Evolutionary conservation across 345 rosid genomes (phyloP), one percentile per base, ranked within the genome.

Genomic region (Sonneratia alba): DNA sequence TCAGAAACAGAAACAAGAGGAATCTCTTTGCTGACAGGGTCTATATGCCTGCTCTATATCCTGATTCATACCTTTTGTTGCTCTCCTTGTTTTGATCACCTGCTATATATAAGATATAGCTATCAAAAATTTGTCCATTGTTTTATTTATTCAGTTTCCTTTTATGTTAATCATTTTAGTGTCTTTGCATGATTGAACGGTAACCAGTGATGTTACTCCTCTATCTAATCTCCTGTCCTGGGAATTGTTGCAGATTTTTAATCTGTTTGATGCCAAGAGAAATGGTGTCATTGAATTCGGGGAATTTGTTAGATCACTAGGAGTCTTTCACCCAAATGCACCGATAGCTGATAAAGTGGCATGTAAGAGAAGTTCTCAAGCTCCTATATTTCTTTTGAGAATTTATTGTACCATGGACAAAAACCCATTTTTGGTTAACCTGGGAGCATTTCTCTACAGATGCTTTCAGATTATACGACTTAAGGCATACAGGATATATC

Each of bases 11-110:
- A 77, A 85, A 88, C 69, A 79, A 70, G 73, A 86, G 69, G 80
- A 94, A 91, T 70, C 97, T 94, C 70, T 94, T 91, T 27, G 91
- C 97, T 0, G 97, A 94, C 80, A 87, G 97, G 91, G 99, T 94
- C 65, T 16, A 75, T 72, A 62, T 43, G 1, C 40, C 36, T 24
- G 57, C n/a, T 14, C 22, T 66, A 74, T 45, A 22, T 27, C 14
- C 10, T 42, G 45, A 42, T 42, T 42, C 45, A 42, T 27, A 27
- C 32, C 45, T 5, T 4, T 42, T 42, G 7, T 42, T 42, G 7
- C 45, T 9, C 45, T 42, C 45, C 45, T 42, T 42, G 45, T 9
- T 42, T 42, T 42, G 45, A 42, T 42, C 45, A 42, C 10, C 10
- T 4, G 45, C 45, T 42, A 42, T 42, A 42, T 4, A 42, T 9